Conservation (phyloP, 495 filamentous ascomycete genomes). For the Hypoxylon fuscum region DNA sequence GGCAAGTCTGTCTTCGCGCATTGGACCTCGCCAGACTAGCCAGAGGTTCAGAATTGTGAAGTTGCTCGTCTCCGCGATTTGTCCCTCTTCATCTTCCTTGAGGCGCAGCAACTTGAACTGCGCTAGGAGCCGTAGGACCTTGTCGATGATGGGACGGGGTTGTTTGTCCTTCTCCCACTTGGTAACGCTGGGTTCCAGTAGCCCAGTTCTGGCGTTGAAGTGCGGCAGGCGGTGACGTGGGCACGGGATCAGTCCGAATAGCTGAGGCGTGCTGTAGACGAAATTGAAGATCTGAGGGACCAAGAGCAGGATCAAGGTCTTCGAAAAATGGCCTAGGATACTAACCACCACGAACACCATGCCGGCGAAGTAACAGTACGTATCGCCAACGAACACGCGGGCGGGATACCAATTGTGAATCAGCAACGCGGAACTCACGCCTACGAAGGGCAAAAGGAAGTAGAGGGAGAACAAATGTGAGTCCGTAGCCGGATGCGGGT, state of each 20-base stretch:
- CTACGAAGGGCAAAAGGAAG: conserved; percentile 91
- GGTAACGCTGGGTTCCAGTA: conserved; percentile 85
- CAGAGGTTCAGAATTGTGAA: conserved; percentile 94
- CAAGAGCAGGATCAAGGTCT: conserved; percentile 90
- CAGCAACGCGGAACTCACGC: conserved; percentile 86
- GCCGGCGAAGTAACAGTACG: conserved; percentile 98
- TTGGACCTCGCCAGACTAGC: conserved; percentile 94
- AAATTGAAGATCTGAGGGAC: conserved; percentile 98
- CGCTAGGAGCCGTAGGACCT: conserved; percentile 70
- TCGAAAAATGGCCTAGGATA: conserved; percentile 96
- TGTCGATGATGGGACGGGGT: conserved; percentile 68
- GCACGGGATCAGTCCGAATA: conserved; percentile 89
- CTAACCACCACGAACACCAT: conserved; percentile 99
- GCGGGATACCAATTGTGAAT: conserved; percentile 97
- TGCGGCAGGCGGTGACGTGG: conserved; percentile 89
- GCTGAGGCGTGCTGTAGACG: conserved; percentile 87
- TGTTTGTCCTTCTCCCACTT: conserved; percentile 74
- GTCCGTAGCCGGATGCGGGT: conserved; percentile 92
- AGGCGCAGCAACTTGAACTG: conserved; percentile 70
- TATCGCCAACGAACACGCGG: conserved; percentile 95
- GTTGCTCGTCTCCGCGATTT: conserved; percentile 84
- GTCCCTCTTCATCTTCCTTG: conserved; percentile 68
- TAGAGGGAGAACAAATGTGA: conserved; percentile 96
- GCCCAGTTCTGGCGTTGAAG: conserved; percentile 82
- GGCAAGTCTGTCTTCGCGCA: conserved; percentile 85